Evolutionary conservation across 2,329 filamentous ascomycete genomes (phyloP).

Genomic region (Monosporascus sp.): DNA sequence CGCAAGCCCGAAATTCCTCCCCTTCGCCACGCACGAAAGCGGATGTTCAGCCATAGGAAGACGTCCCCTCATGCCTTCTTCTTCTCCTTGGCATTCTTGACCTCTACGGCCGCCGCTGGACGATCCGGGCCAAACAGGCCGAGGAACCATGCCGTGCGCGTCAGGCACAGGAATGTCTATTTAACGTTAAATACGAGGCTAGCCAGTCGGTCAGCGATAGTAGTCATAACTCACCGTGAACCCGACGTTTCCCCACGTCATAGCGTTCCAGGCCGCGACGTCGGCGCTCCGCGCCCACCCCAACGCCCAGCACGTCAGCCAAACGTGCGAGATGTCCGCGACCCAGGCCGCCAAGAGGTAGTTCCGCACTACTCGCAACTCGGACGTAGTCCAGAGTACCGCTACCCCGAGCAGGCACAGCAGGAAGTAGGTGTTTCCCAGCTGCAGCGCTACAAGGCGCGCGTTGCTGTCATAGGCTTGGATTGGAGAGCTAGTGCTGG

Average conservation of each 20-base stretch:
- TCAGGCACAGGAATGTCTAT: conserved; percentile 26
- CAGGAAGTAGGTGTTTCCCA: conserved; percentile 66
- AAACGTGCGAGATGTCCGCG: conserved; percentile 64
- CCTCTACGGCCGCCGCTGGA: background rate
- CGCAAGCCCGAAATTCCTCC: no score
- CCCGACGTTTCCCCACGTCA: conserved; percentile 70
- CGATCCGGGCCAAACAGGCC: conserved; percentile 26
- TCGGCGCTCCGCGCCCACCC: conserved; percentile 50
- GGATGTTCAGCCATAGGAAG: no score
- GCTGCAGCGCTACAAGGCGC: conserved; percentile 57
- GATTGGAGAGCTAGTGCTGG: conserved; percentile 22
- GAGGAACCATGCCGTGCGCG: conserved; percentile 25
- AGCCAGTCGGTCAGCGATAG: background rate
- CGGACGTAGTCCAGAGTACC: conserved; percentile 58
- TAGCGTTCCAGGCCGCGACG: conserved; percentile 58
- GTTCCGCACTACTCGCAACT: conserved; percentile 59
- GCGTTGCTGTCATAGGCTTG: conserved; percentile 35
- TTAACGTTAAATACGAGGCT: background rate
- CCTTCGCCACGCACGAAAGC: no score
- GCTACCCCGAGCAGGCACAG: conserved; percentile 59
- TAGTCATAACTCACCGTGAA: conserved; percentile 46
- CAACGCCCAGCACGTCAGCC: conserved; percentile 53
- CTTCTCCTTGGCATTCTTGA: conserved; percentile 5
- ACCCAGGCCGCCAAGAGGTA: conserved; percentile 62
- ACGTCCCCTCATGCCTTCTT: conserved; percentile 13